phyloP scores from a whole-genome alignment of 2,329 filamentous ascomycete genomes.

The Fusarium illudens region DNA sequence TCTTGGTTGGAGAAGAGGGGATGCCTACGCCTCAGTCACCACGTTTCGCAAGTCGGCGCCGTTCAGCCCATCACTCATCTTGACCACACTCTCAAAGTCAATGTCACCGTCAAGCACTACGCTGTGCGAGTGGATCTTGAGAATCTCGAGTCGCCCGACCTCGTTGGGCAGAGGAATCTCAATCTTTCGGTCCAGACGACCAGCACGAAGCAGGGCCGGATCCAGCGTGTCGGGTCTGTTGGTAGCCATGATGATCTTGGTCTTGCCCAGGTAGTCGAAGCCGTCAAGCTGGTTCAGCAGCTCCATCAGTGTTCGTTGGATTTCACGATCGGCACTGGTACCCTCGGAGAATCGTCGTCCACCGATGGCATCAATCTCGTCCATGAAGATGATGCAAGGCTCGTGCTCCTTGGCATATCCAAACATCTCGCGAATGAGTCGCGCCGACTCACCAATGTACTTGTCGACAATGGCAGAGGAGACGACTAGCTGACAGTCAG shows the following conservation, averaged over 20 bases:
- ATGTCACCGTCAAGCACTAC: constrained; percentile 94
- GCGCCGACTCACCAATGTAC: constrained; percentile 97
- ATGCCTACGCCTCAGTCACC: constrained; percentile 95
- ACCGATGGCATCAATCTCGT: constrained; percentile 99
- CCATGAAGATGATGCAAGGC: constrained; percentile 99
- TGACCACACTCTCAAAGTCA: constrained; percentile 98
- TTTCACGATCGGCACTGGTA: constrained; percentile 96
- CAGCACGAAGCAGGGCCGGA: constrained; percentile 88
- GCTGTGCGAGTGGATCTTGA: constrained; percentile 93
- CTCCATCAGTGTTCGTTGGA: constrained; percentile 98
- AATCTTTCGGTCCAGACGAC: constrained; percentile 95
- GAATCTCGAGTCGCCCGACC: constrained; percentile 92
- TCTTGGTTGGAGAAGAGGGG: background rate
- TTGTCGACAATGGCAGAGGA: constrained; percentile 99
- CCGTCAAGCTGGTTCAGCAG: constrained; percentile 98
- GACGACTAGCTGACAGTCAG: constrained; percentile 70
- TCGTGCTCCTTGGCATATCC: constrained; percentile 99
- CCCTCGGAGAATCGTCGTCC: constrained; percentile 96
- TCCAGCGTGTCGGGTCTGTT: constrained; percentile 97
- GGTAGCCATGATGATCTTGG: constrained; percentile 99
- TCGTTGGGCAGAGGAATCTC: constrained; percentile 98
- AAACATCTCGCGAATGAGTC: constrained; percentile 99
- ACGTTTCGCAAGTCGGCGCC: constrained; percentile 97
- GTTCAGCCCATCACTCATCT: constrained; percentile 99
- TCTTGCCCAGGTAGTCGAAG: constrained; percentile 99